These are phyloP conservation scores for Epichloe elymi DNA, from an alignment of 2,329 filamentous ascomycete species.

Conservation along the genomic window DNA sequence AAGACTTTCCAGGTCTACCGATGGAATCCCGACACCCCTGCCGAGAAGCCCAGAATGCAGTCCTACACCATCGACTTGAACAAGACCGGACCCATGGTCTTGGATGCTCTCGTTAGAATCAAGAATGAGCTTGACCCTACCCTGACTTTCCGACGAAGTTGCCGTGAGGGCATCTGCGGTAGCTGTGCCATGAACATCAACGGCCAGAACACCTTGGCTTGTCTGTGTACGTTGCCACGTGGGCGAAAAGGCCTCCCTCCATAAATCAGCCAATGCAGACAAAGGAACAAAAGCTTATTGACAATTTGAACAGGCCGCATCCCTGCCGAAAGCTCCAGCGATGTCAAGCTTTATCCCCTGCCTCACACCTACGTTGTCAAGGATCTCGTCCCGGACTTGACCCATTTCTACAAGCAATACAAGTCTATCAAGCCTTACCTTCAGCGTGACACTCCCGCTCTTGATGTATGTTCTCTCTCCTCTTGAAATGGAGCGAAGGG, in stretches of 20 bases:
- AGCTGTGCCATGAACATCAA: slow-evolving; percentile 99
- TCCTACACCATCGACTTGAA: slow-evolving; percentile 89
- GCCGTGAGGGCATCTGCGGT: slow-evolving; percentile 95
- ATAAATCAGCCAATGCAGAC: background rate
- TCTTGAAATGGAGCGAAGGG: no score
- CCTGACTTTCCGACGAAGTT: slow-evolving; percentile 88
- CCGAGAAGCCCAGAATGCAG: slow-evolving; percentile 92
- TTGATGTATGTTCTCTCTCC: slow-evolving; percentile 52
- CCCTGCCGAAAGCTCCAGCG: slow-evolving; percentile 63
- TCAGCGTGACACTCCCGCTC: slow-evolving; percentile 72
- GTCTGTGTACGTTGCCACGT: slow-evolving; percentile 62
- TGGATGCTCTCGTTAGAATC: slow-evolving; percentile 92
- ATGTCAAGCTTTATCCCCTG: slow-evolving; percentile 92
- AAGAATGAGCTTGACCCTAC: slow-evolving; percentile 99
- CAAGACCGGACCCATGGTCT: slow-evolving; percentile 97
- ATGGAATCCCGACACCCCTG: slow-evolving; percentile 90
- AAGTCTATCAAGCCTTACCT: slow-evolving; percentile 99
- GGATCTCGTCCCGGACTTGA: slow-evolving; percentile 94
- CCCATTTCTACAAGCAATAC: slow-evolving; percentile 99
- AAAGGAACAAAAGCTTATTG: background rate
- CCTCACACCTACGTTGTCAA: slow-evolving; percentile 99
- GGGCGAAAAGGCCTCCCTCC: background rate
- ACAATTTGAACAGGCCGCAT: slow-evolving; percentile 60
- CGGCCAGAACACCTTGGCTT: slow-evolving; percentile 93
- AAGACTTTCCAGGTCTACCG: slow-evolving; percentile 99